Evolutionary conservation across 148 eudicot genomes (phyloP).

Genomic region (Spergularia bocconei): DNA sequence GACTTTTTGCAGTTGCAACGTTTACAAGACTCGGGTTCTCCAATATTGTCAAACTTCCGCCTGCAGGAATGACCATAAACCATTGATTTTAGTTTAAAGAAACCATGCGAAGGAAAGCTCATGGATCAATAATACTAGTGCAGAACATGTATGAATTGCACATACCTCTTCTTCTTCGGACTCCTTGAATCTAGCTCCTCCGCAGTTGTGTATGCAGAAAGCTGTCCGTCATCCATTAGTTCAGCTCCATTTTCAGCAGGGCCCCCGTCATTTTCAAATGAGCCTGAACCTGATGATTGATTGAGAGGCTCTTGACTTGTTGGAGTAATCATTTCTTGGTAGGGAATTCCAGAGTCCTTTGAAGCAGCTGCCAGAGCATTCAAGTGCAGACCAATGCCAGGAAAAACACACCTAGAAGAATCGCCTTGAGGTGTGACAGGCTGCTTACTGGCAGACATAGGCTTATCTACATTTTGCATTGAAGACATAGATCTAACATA

Average conservation of each 20-base stretch:
- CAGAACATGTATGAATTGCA: constrained; percentile 10
- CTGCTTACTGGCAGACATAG: constrained; percentile 32
- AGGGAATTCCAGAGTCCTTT: constrained; percentile 38
- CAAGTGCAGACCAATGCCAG: constrained; percentile 94
- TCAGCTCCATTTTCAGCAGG: constrained; percentile 40
- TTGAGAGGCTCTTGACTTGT: constrained; percentile 22
- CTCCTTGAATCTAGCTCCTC: constrained; percentile 62
- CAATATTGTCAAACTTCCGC: constrained; percentile 62
- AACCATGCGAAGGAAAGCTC: neutral
- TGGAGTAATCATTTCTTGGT: constrained; percentile 38
- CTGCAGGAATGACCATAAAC: constrained; percentile 38
- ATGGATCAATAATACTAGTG: neutral
- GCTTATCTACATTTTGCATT: constrained; percentile 36
- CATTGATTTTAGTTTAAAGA: neutral
- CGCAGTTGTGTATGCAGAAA: constrained; percentile 38
- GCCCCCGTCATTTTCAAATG: constrained; percentile 34
- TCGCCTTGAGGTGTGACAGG: constrained; percentile 39
- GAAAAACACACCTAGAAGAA: constrained; percentile 47
- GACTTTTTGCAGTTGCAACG: constrained; percentile 97
- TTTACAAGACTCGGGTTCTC: constrained; percentile 68
- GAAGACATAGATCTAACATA: constrained; percentile 35
- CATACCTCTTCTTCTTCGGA: constrained; percentile 83
- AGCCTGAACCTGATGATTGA: constrained; percentile 28
- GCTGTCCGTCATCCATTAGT: constrained; percentile 44
- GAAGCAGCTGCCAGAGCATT: constrained; percentile 81